These are phyloP conservation scores for Aspergillus nanangensis DNA, from an alignment of 495 filamentous ascomycete species.

Conservation along the genomic window DNA sequence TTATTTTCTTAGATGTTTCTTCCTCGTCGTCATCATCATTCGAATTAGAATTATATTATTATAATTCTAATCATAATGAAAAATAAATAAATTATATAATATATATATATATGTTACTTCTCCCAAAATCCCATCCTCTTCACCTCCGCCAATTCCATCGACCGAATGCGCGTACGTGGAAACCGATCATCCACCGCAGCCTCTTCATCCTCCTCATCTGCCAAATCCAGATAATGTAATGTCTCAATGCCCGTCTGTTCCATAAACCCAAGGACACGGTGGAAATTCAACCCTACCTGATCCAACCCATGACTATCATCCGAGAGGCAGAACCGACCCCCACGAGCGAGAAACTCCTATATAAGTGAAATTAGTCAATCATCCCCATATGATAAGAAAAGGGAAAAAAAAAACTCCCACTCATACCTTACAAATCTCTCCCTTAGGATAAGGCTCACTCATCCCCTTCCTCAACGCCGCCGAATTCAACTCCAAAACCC, in stretches of 20 bases:
- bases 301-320: slow-evolving; percentile 87
- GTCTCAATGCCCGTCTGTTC: slow-evolving; percentile 40
- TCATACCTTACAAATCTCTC: slow-evolving; percentile 71
- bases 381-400: slow-evolving; percentile 6
- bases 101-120: not conserved
- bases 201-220: slow-evolving; percentile 1
- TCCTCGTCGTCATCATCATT: too few relatives aligned
- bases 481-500: slow-evolving; percentile 84
- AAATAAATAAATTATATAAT: not conserved
- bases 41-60: too few relatives aligned
- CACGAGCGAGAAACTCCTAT: slow-evolving; percentile 56
- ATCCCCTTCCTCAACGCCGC: slow-evolving; percentile 84
- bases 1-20: too few relatives aligned
- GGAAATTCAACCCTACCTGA: slow-evolving; percentile 72
- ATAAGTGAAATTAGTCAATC: slow-evolving; percentile 3
- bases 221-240: slow-evolving; percentile 37
- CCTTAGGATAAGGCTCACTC: slow-evolving; percentile 81
- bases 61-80: too few relatives aligned
- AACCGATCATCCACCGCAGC: slow-evolving; percentile 34
- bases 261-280: slow-evolving; percentile 54
- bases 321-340: slow-evolving; percentile 80
- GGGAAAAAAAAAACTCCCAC: too few relatives aligned
- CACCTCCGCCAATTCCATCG: slow-evolving; percentile 20
- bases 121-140: slow-evolving; percentile 23
- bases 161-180: slow-evolving; percentile 29